phyloP scores from a whole-genome alignment of 495 filamentous ascomycete genomes.

The Alectoria sarmentosa region DNA sequence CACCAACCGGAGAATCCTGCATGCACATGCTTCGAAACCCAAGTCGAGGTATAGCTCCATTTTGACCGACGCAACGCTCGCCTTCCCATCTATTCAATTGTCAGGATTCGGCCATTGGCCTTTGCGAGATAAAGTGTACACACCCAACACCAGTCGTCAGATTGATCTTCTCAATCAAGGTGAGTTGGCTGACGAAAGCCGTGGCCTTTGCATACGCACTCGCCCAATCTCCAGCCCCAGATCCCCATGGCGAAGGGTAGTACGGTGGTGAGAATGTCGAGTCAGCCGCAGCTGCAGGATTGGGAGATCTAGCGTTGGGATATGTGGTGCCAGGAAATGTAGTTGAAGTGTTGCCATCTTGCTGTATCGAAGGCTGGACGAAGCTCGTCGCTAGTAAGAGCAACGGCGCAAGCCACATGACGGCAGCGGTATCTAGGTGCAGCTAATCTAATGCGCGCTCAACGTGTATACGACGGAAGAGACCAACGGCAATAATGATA shows the following conservation, averaged over 20 bases:
- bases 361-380: slow-evolving; percentile 14
- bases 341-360: slow-evolving; percentile 24
- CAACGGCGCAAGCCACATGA: slow-evolving; percentile 19
- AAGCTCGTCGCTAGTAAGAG: slow-evolving; percentile 17
- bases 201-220: slow-evolving; percentile 76
- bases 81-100: slow-evolving; percentile 53
- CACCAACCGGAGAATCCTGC: slow-evolving; percentile 84
- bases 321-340: slow-evolving; percentile 25
- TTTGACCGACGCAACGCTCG: slow-evolving; percentile 75
- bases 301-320: slow-evolving; percentile 22
- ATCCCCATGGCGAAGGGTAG: slow-evolving; percentile 84
- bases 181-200: slow-evolving; percentile 75
- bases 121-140: slow-evolving; percentile 22
- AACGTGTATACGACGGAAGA: not conserved
- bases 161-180: slow-evolving; percentile 90
- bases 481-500: not conserved
- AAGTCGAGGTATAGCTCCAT: slow-evolving; percentile 54
- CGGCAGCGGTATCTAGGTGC: not conserved
- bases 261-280: slow-evolving; percentile 48
- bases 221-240: slow-evolving; percentile 61
- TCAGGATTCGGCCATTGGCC: not conserved
- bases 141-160: slow-evolving; percentile 78
- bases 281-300: slow-evolving; percentile 19
- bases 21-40: slow-evolving; percentile 75
- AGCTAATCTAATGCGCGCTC: slow-evolving; percentile 8